Evolutionary conservation across 2,329 filamentous ascomycete species (phyloP).

Genomic region (Aaosphaeria arxii): DNA sequence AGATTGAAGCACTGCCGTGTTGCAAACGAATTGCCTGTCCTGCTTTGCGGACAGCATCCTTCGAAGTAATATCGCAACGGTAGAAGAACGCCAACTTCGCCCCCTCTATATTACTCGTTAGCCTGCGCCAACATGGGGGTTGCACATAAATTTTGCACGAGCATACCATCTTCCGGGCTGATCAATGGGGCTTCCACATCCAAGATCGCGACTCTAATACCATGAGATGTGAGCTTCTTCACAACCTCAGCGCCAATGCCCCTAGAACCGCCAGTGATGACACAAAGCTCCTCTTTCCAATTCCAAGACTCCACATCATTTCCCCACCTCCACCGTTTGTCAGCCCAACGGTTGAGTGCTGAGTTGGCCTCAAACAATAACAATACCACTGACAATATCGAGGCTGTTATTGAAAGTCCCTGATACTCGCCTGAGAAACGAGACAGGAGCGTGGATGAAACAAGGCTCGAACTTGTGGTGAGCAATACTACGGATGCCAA

Average conservation of each 20-base stretch:
- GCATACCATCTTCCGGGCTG: constrained; percentile 23
- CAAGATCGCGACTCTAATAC: constrained; percentile 34
- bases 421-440: too few relatives aligned
- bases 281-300: constrained; percentile 31
- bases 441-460: too few relatives aligned
- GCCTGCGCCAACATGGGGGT: constrained; percentile 3
- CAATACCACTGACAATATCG: constrained; percentile 11
- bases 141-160: not conserved
- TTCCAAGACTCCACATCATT: constrained; percentile 26
- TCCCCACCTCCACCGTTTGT: constrained; percentile 39
- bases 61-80: constrained; percentile 33
- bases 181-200: constrained; percentile 31
- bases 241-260: constrained; percentile 35
- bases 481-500: too few relatives aligned
- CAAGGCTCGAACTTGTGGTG: too few relatives aligned
- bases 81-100: constrained; percentile 19
- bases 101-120: constrained; percentile 19
- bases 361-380: constrained; percentile 24
- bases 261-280: constrained; percentile 35
- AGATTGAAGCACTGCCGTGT: constrained; percentile 28
- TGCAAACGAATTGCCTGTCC: constrained; percentile 32
- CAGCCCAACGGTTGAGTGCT: constrained; percentile 27
- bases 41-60: constrained; percentile 21
- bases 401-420: too few relatives aligned
- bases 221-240: constrained; percentile 26